Base-by-base conservation (phyloP, 139 green algal species). In the Coelastrella sp. region DNA sequence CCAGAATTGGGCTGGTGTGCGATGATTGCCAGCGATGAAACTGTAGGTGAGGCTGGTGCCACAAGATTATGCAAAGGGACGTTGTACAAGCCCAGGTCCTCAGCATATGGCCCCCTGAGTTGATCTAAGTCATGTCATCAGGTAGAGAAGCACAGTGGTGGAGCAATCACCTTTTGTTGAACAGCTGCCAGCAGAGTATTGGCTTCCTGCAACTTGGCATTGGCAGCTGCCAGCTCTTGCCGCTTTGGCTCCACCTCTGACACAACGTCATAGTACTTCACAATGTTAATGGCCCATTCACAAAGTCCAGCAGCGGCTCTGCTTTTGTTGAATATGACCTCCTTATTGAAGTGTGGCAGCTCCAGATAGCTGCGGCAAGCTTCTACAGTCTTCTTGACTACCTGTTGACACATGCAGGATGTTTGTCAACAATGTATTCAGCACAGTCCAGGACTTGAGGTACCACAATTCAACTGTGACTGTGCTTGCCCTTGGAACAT, bases 271-370 rank as follows among this genome's bases (percentile, higher is more conserved):
- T 94, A 97, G 91, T 98, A 98, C 74, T 93, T 94, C 59, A 97
- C 92, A 68, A 98, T 98, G 90, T 97, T 97, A 89, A 96, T 93
- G 21, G 94, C 93, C 75, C 94, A 98, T 62, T 97, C 94, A 87
- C 95, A 97, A 77, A 98, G 88, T 38, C 95, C 95, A 27, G 94
- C 94, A n/a, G 95, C 95, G 2, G 95, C 95, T 11, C 91, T 90
- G 27, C 93, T 96, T 91, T 98, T 98, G 85, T 93, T 96, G 79
- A 86, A 92, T 35, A 98, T 98, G 50, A 86, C 87, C 11, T 97
- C 94, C 48, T 86, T 89, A 88, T 96, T 97, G 91, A 98, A 97
- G 85, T 97, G 91, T 30, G 90, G 88, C 83, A 98, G 90, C 76
- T 94, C 91, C 48, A 97, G 90, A 91, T 96, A 97, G n/a, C 90